A percentile compares a stretch with the other conserved stretches of the same genome.
phyloP scores from a whole-genome alignment of 202 grass and related monocot genomes.

The Dendrocalamus latiflorus region DNA sequence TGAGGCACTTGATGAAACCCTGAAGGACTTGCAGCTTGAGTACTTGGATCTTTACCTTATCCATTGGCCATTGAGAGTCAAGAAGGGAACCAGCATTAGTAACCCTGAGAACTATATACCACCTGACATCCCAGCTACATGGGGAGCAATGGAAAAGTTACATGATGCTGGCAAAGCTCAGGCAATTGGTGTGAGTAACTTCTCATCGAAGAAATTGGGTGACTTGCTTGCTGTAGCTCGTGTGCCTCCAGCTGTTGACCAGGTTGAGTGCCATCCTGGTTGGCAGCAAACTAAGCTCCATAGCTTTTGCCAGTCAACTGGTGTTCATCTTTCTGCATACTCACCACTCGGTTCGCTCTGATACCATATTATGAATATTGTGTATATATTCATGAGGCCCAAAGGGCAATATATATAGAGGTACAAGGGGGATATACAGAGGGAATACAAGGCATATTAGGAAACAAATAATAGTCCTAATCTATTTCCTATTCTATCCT shows the following conservation, averaged over 20 bases:
- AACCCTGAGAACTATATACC: slow-evolving; percentile 55
- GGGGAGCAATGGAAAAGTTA: slow-evolving; percentile 76
- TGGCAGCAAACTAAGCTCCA: slow-evolving; percentile 78
- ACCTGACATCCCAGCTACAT: slow-evolving; percentile 68
- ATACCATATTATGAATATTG: too few species aligned
- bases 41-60: slow-evolving; percentile 97
- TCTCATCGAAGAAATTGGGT: slow-evolving; percentile 75
- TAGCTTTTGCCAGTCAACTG: slow-evolving; percentile 50
- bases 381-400: too few species aligned
- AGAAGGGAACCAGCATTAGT: slow-evolving; percentile 44
- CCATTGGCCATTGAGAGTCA: slow-evolving; percentile 74
- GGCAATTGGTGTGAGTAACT: slow-evolving; percentile 90
- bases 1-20: slow-evolving; percentile 46
- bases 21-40: slow-evolving; percentile 75
- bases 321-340: too few species aligned
- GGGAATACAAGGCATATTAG: too few species aligned
- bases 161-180: slow-evolving; percentile 72
- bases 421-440: too few species aligned
- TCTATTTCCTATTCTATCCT: too few species aligned
- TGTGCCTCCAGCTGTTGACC: slow-evolving; percentile 62
- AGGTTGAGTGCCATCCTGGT: slow-evolving; percentile 82
- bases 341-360: too few species aligned
- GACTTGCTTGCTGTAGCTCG: slow-evolving; percentile 63
- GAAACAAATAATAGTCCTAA: too few species aligned
- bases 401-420: too few species aligned